phyloP scores from a whole-genome alignment of 352 stramenopile genomes.

The Elongisporangium anandrum region DNA sequence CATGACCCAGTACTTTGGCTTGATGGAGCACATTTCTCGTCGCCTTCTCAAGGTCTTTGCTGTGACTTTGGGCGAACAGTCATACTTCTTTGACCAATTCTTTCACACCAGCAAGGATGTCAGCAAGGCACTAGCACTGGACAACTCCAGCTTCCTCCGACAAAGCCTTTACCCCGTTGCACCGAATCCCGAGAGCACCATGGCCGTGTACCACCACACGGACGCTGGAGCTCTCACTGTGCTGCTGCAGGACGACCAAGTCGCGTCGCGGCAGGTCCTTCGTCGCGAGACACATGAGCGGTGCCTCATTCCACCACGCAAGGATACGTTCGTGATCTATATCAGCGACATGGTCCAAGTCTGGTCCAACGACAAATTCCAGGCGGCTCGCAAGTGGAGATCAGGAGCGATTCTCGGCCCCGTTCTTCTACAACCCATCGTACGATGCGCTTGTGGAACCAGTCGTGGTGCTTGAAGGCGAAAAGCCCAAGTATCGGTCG shows the following conservation, averaged over 20 bases:
- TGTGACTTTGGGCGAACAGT: slow-evolving; percentile 45
- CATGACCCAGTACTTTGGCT: slow-evolving; percentile 39
- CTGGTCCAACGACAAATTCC: slow-evolving; percentile 54
- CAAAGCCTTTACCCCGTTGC: slow-evolving; percentile 90
- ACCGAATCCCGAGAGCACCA: slow-evolving; percentile 32
- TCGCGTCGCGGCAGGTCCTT: slow-evolving; percentile 50
- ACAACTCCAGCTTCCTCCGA: slow-evolving; percentile 88
- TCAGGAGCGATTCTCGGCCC: slow-evolving; percentile 40
- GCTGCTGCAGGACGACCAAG: slow-evolving; percentile 58
- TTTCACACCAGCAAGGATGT: slow-evolving; percentile 21
- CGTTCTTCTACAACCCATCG: slow-evolving; percentile 67
- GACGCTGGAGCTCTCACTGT: slow-evolving; percentile 57
- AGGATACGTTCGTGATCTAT: slow-evolving; percentile 56
- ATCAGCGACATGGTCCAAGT: slow-evolving; percentile 61
- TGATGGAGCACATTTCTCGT: slow-evolving; percentile 49
- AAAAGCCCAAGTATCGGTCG: slow-evolving; percentile 56
- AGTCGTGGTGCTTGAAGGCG: slow-evolving; percentile 34
- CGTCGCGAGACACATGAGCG: slow-evolving; percentile 45
- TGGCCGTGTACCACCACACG: slow-evolving; percentile 63
- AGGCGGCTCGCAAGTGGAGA: slow-evolving; percentile 28
- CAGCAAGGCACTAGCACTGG: neutral
- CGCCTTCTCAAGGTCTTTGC: slow-evolving; percentile 57
- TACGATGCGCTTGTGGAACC: slow-evolving; percentile 67
- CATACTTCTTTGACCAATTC: slow-evolving; percentile 58
- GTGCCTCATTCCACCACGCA: slow-evolving; percentile 36